Evolutionary conservation across 2,329 filamentous ascomycete species (phyloP), one percentile per base, ranked within the genome.

Genomic region (Aspergillus sp.): DNA sequence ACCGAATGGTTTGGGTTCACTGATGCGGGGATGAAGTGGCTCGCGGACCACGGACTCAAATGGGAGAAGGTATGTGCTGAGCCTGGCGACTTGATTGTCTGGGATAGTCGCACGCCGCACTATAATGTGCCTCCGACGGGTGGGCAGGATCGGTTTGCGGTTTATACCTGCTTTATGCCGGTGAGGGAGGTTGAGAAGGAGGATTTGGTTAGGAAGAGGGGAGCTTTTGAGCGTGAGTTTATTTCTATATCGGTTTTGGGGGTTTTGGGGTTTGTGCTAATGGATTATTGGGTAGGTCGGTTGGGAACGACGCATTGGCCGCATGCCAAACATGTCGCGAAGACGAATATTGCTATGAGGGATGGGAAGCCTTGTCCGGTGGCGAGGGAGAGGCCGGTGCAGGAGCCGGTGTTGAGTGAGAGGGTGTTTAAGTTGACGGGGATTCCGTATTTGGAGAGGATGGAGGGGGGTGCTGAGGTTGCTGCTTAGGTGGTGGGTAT

Each of bases 351-450:
- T 38, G 68, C 67, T 6, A 61, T 58, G 56, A 36, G 67, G 0
- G 64, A 70, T 62, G 68, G 65, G 1, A 49, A 60, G 23, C 60
- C 64, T 1, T 67, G 68, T 41, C 65, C 69, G 8, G 62, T 68
- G 23, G 77, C 78, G 38, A 70, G 77, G 15, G 67, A 71, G 12
- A 67, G 72, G 63, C 79, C 80, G 0, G 63, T 78, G 1, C 75
- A 78, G 49, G 77, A 79, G 60, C 74, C 78, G 0, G 59, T 70
- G 21, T 63, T 82, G 32, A 69, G 69, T 59, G 79, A 81, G 70
- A 63, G 78, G 23, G 77, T 75, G 1, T 81, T 77, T 65, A 80
- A 76, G 65, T 65, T 83, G 55, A 83, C 80, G 2, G 81, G 81
- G 2, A 81, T 83, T 61, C 80, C 81, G 10, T 83, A 82, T 60